Base-by-base conservation (phyloP, 1,284 basidiomycete species). In the Trichosporon sp. region DNA sequence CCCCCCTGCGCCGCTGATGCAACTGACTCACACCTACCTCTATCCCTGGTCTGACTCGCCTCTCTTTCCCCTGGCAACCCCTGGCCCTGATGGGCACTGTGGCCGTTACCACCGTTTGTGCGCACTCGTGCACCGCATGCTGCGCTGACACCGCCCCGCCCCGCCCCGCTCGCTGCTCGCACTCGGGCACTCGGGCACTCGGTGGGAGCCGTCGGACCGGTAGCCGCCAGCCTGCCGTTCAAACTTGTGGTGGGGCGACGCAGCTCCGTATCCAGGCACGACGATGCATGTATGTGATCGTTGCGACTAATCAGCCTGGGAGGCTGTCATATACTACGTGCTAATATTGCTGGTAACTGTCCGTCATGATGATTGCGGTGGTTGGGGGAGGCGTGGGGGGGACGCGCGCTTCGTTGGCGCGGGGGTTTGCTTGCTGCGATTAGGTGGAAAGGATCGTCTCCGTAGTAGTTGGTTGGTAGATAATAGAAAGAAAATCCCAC, bases 211-310 rank as follows among this genome's bases (percentile, higher is more conserved):
- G 14, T 43, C 43, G 43, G 16, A 16, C 2, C 43, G 43, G 43
- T n/a, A 16, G 14, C 43, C 43, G 43, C 43, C 43, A 46, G 43
- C 43, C 43, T 46, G 43, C 16, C 14, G 43, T 11, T 11, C 14
- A 46, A n/a, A 16, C 5, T n/a, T 46, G 14, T 7, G 43, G 16
- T 46, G 43, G 43, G 43, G 43, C 43, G 43, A 46, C 43, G 51
- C 51, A 54, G 51, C 51, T 61, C 12, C 26, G 26, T 61, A 61
- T 31, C 32, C 31, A 61, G 56, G 31, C 26, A 63, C 59, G 31
- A 37, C 59, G 59, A 63, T 63, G 59, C 59, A 63, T 63, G 59
- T 63, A 35, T 63, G 31, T 54, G 51, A 54, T 54, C 51, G 51
- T 54, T 54, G 51, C 51, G 51, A 54, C 51, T 54, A 63, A 4